A percentile compares a stretch with the other conserved stretches of the same genome.
These are phyloP conservation scores for Ceratorhiza oryzae-sativae DNA, from an alignment of 1,284 basidiomycete genomes.

Conservation along the genomic window DNA sequence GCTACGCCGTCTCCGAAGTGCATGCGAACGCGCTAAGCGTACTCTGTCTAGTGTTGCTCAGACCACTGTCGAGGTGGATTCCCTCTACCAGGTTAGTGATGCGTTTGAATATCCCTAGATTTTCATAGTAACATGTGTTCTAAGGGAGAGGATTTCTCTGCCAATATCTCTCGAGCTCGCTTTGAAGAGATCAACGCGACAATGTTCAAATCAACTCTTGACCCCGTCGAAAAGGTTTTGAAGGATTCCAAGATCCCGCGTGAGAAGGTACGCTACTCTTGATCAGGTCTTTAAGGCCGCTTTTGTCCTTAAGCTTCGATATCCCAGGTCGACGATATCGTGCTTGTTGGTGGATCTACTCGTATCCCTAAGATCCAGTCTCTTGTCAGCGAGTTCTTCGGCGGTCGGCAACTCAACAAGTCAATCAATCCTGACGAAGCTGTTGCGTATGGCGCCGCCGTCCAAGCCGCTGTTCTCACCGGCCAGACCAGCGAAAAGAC, in stretches of 20 bases:
- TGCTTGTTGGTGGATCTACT: slow-evolving; percentile 99
- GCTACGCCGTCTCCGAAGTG: slow-evolving; percentile 90
- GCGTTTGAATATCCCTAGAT: neutral
- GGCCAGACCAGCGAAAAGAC: slow-evolving; percentile 99
- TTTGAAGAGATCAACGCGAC: slow-evolving; percentile 99
- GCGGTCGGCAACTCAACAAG: slow-evolving; percentile 93
- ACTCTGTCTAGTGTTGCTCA: slow-evolving; percentile 97
- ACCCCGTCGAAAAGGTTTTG: slow-evolving; percentile 98
- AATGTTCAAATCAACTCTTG: slow-evolving; percentile 96
- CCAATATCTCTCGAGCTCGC: slow-evolving; percentile 97
- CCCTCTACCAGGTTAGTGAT: slow-evolving; percentile 74
- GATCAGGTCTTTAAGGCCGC: neutral
- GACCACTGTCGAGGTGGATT: slow-evolving; percentile 99
- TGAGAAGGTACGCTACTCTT: slow-evolving; percentile 66
- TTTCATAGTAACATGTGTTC: neutral
- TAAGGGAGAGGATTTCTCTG: slow-evolving; percentile 88
- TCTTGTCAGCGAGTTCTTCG: slow-evolving; percentile 97
- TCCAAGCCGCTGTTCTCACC: slow-evolving; percentile 97
- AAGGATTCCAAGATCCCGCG: slow-evolving; percentile 98
- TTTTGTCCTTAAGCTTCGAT: slow-evolving; percentile 18
- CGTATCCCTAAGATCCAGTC: slow-evolving; percentile 99
- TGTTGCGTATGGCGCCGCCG: slow-evolving; percentile 98
- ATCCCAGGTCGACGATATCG: slow-evolving; percentile 87
- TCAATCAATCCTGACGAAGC: slow-evolving; percentile 99
- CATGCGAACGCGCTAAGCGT: slow-evolving; percentile 99